Evolutionary conservation across 805 yeast genomes (phyloP), one percentile per base, ranked within the genome.

Genomic region (Saccharomycopsis sp.): DNA sequence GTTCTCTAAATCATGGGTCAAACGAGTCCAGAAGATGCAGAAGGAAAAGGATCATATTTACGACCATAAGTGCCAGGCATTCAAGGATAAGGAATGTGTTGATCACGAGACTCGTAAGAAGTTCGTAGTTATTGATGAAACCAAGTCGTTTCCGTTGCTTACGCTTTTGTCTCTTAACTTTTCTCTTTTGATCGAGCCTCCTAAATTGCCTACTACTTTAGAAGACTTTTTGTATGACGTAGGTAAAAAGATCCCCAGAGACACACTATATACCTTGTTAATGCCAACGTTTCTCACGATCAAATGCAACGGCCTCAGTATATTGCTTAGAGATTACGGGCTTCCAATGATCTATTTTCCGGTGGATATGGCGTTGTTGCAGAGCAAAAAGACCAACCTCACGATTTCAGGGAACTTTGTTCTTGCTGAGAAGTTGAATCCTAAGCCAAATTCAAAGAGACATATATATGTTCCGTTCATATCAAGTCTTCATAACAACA

Each of bases 381-480:
- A 44, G 19, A 58, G 61, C 47, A 38, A 35, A 7, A 23, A 23
- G 3, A 47, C 29, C 20, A 41, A 29, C 24, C 44, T 60, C 15
- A 53, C 58, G 9, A 68, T 79, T 14, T 58, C 64, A 2, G 83
- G 83, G 29, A 84, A 84, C 65, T 49, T 84, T 34, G 82, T 82
- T 0, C 72, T 85, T 58, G 83, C 83, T 54, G 91, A 85, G 62
- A 80, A 78, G 61, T 73, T 82, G 70, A 60, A 56, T 47, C 70
- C 73, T 0, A 70, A 75, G 14, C 68, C 69, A 22, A 74, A 72
- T 29, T 80, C 82, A 55, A 68, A 77, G 67, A 72, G 84, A 63
- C 71, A 73, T 29, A 74, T 81, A 3, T 82, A 77, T 68, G 83
- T 82, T 2, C 84, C 84, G 1, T 83, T 82, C 67, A 83, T 85